Evolutionary conservation across 2,329 filamentous ascomycete genomes (phyloP).

Genomic region (Sporothrix sp.): DNA sequence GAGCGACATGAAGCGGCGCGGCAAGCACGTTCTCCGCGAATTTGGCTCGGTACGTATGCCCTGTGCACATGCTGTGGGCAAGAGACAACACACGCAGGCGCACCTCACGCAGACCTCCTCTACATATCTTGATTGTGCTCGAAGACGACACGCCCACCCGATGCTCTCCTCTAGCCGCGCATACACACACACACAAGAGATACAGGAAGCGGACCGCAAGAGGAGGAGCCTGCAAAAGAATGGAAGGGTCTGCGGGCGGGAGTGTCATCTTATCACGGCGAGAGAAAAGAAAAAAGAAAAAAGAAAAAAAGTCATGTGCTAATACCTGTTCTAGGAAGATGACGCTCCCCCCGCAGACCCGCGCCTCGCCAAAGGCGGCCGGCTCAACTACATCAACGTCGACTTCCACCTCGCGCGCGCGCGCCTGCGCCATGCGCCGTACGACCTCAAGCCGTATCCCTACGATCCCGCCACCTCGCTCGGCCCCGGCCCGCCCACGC

Average conservation of each 20-base stretch:
- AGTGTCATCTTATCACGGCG: conserved; percentile 44
- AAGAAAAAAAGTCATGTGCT: conserved; percentile 32
- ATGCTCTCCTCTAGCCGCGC: not conserved
- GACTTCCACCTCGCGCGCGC: conserved; percentile 62
- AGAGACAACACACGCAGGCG: not conserved
- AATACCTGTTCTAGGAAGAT: conserved; percentile 61
- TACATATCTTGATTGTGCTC: conserved; percentile 1
- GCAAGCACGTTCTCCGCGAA: conserved; percentile 52
- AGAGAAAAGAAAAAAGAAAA: not conserved
- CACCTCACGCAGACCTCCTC: conserved; percentile 1
- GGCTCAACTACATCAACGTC: conserved; percentile 57
- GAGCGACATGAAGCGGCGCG: conserved; percentile 42
- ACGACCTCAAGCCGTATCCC: conserved; percentile 69
- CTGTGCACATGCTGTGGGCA: not conserved
- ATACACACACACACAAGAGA: conserved; percentile 12
- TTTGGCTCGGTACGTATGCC: conserved; percentile 55
- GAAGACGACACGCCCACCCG: conserved; percentile 7
- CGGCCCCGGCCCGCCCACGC: conserved; percentile 78
- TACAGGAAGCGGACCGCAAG: conserved; percentile 13
- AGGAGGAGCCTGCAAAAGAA: conserved; percentile 12
- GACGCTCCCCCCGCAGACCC: conserved; percentile 73
- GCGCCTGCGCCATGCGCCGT: conserved; percentile 61
- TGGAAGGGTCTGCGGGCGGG: conserved; percentile 33
- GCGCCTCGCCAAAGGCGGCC: conserved; percentile 61
- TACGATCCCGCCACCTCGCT: conserved; percentile 78